Evolutionary conservation across 2,329 filamentous ascomycete species (phyloP), one percentile per base, ranked within the genome.

Genomic region (Chaetomiaceae sp.): DNA sequence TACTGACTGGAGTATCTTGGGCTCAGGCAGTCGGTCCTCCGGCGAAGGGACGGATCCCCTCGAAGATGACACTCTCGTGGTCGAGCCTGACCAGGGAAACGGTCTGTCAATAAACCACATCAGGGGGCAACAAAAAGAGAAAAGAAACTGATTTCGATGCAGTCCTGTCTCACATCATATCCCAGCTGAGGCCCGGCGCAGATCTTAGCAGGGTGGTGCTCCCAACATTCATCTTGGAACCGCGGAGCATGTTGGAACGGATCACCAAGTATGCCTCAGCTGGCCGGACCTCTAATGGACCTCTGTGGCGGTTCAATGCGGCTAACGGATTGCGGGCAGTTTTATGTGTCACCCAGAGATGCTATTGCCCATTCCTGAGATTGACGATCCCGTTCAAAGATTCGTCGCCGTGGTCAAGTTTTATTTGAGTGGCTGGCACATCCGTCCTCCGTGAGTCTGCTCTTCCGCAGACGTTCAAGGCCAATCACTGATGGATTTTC

Each of bases 311-410:
- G 38, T n/a, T 13, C 32, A 34, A 45, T n/a, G 40, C 62, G 34
- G 48, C 55, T 58, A 42, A 61, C 55, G 23, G n/a, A 13, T 14
- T 29, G 16, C 53, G 37, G 27, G 51, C 67, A 96, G 91, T 77
- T 99, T 99, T 78, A 99, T 99, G 94, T 95, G 92, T 64, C 94
- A 99, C 68, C 94, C 94, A 36, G 94, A 99, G 72, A 95, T 90
- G 66, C 85, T 99, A 29, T 82, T 99, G 4, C 86, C 87, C 30
- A 94, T 97, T 70, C 82, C 92, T 40, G 75, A 82, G 42, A 88
- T 96, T 62, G 88, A 97, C 47, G 92, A 99, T 66, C 92, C 94
- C 1, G 76, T 90, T 52, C 77, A 92, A 65, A 84, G 94, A 68
- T 99, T 99, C 67, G 84, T 97, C 27, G 89, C 90, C 13, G 94